Percentiles rank a stretch among this genome's conserved stretches.
Evolutionary conservation across 2,329 filamentous ascomycete genomes (phyloP).

Genomic region (Sporothrix humicola): DNA sequence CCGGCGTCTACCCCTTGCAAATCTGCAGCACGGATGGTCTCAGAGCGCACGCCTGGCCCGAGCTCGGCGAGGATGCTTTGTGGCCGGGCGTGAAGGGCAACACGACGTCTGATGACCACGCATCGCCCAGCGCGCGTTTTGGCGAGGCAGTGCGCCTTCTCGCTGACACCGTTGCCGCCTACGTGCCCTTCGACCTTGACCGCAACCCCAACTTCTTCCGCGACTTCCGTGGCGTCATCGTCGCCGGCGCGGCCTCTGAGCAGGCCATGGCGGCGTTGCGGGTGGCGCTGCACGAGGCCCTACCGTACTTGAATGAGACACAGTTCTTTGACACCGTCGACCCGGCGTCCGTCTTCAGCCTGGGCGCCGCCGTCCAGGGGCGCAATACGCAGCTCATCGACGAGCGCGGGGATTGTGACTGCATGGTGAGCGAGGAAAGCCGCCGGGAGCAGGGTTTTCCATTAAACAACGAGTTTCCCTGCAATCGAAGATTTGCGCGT

Average conservation of each 20-base stretch:
- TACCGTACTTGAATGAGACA: constrained; percentile 17
- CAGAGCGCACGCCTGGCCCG: neutral
- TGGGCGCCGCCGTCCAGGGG: constrained; percentile 24
- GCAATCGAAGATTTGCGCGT: neutral
- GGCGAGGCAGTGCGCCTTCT: constrained; percentile 4
- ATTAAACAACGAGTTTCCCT: constrained; percentile 12
- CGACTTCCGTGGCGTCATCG: constrained; percentile 22
- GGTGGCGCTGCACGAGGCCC: constrained; percentile 17
- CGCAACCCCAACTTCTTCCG: neutral
- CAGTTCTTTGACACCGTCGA: constrained; percentile 23
- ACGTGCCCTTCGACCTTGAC: neutral
- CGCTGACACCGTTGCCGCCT: constrained; percentile 1
- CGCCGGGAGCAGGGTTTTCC: neutral
- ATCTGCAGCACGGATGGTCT: constrained; percentile 6
- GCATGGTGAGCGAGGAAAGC: neutral
- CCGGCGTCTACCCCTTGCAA: constrained; percentile 9
- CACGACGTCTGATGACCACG: neutral
- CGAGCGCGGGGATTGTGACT: constrained; percentile 10
- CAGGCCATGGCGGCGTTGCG: constrained; percentile 27
- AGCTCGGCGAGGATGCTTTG: constrained; percentile 26
- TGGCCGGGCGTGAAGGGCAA: constrained; percentile 1
- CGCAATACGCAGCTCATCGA: constrained; percentile 24
- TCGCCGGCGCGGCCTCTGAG: constrained; percentile 18
- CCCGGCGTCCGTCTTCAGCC: constrained; percentile 23
- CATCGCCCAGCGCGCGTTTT: constrained; percentile 20